Evolutionary conservation across 2,329 filamentous ascomycete species (phyloP), one percentile per base, ranked within the genome.

Genomic region (Aspergillus vadensis): DNA sequence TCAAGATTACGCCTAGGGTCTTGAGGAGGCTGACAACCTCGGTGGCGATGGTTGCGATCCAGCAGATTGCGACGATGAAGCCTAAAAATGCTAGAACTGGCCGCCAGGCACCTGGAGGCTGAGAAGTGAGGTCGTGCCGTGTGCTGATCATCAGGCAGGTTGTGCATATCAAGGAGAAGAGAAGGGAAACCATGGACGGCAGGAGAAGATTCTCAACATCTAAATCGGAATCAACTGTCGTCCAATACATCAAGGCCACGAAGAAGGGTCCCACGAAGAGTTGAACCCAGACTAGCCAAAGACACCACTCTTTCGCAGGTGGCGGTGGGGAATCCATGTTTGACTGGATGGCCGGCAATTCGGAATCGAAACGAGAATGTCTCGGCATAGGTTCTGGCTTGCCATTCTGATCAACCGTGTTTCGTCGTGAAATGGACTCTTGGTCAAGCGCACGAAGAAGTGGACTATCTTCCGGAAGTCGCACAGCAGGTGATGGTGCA

Each of bases 11-110:
- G 8, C 95, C 95, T 52, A 98, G 82, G 0, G 95, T 90, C 78
- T 99, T 98, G 65, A 99, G 84, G 5, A 97, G 90, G 32, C 92
- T 93, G 5, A 99, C 95, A 5, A 99, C 95, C 79, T 99, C 94
- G 38, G 92, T 91, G 2, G 95, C 94, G 68, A 99, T 92, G 1
- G 92, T 95, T 41, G 92, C 95, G 68, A 98, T 97, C 95, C 96
- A 99, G 23, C 91, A 90, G 59, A 98, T 95, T 63, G 90, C 88
- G 60, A 98, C 96, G 8, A 90, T 81, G 72, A 99, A 99, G 6
- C 96, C 95, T 38, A 96, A 80, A 70, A 97, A 91, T 72, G 92
- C 96, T 49, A 98, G 83, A 23, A 94, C 72, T 52, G 88, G 89
- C 61, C 93, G 89, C 75, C 91, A 91, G 64, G 83, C 0, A 91